Evolutionary conservation across 345 rosid species (phyloP), one percentile per base, ranked within the genome.

Genomic region (Raphanus sativus): DNA sequence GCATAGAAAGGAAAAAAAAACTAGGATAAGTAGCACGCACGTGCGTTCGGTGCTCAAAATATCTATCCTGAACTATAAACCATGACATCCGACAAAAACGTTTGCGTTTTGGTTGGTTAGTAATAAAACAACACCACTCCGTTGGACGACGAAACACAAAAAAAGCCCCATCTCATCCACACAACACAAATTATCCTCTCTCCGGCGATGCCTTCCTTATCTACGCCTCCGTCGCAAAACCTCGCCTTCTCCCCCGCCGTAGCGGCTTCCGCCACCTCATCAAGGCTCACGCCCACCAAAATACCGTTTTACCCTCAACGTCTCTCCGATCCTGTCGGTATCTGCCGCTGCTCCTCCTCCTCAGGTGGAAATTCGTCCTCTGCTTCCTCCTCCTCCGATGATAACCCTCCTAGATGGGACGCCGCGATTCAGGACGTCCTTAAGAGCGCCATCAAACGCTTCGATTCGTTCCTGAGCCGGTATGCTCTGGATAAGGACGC

Each of bases 171-270:
- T 52, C 40, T 52, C 59, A 52, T 15, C 59, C 62, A 58, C 62
- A 58, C 75, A 67, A 50, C 58, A 65, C 48, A 50, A 64, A 4
- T 56, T 29, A 42, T 74, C 64, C 36, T 32, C 36, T 73, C 75
- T 24, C 79, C 45, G 69, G 64, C 70, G 40, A 86, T 88, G 97
- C 80, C 93, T 85, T 87, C 93, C 59, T 78, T 88, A 67, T 83
- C 83, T 56, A 16, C 89, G 11, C 83, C 93, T 13, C 80, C 87
- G 12, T 81, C 89, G 0, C 90, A 83, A 73, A 81, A 65, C 6
- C 84, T 86, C 69, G 56, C 84, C 71, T 86, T 86, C 75, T 58
- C 83, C 0, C 67, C 79, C 34, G 82, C 79, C 54, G 78, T 74
- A 3, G 33, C 76, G 2, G 61, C 76, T 26, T 11, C 64, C 15